A percentile compares a stretch with the other conserved stretches of the same genome.
These are phyloP conservation scores for Saururus chinensis DNA, from an alignment of 164 flowering plant species.

Conservation along the genomic window DNA sequence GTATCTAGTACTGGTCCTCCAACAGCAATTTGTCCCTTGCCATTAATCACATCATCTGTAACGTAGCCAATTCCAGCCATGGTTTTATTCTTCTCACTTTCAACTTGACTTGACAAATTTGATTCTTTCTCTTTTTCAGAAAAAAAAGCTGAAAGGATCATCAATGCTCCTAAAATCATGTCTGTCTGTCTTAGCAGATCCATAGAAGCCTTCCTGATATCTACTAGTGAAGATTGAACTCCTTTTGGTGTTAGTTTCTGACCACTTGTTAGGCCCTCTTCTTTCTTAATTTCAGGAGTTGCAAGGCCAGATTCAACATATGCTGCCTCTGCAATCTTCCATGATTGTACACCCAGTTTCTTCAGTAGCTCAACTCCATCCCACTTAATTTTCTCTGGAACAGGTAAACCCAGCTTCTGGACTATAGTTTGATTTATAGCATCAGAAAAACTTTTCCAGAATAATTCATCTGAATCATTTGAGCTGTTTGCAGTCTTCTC, in stretches of 20 bases:
- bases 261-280: constrained; percentile 17
- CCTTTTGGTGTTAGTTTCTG: constrained; percentile 10
- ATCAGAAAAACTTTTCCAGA: constrained; percentile 64
- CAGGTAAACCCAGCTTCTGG: constrained; percentile 62
- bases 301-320: constrained; percentile 94
- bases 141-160: constrained; percentile 58
- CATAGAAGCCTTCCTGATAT: constrained; percentile 62
- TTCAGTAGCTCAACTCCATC: constrained; percentile 57
- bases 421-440: constrained; percentile 46
- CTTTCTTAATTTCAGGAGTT: constrained; percentile 29
- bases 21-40: constrained; percentile 8
- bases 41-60: constrained; percentile 7
- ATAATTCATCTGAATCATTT: constrained; percentile 32
- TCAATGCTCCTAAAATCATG: constrained; percentile 25
- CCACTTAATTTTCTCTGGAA: constrained; percentile 65
- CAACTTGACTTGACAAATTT: constrained; percentile 13
- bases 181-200: constrained; percentile 33
- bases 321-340: constrained; percentile 53
- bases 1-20: constrained; percentile 35
- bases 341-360: constrained; percentile 50
- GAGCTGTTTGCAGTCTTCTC: constrained; percentile 18
- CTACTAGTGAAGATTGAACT: constrained; percentile 47
- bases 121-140: constrained; percentile 42
- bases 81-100: constrained; percentile 16
- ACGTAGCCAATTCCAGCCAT: constrained; percentile 11